A percentile compares a stretch with the other conserved stretches of the same genome.
Evolutionary conservation across 768 basidiomycete species (phyloP).

Genomic region (Russula lepida): DNA sequence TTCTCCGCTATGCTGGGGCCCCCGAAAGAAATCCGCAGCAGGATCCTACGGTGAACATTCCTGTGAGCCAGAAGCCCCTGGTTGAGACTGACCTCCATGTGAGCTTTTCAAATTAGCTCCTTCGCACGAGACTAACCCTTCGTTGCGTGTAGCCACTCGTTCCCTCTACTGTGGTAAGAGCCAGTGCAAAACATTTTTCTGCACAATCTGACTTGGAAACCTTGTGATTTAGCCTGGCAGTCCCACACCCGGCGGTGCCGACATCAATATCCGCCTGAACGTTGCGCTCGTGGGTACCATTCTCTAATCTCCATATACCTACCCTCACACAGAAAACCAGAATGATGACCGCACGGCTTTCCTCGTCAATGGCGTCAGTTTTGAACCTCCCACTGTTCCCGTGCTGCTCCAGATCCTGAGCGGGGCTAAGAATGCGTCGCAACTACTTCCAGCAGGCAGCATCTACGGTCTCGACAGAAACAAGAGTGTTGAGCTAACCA

Average conservation of each 20-base stretch:
- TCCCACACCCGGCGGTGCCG: slow-evolving; percentile 9
- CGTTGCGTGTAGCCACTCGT: not conserved
- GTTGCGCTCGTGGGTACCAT: slow-evolving; percentile 19
- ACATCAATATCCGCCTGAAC: slow-evolving; percentile 12
- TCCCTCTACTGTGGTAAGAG: not conserved
- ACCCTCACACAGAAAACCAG: not conserved
- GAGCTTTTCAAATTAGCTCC: not conserved
- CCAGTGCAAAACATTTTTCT: not conserved
- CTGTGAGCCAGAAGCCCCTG: not conserved
- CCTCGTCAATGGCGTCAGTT: not conserved
- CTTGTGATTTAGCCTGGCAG: slow-evolving; percentile 3
- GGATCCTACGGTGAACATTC: not conserved
- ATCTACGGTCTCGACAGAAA: slow-evolving; percentile 3
- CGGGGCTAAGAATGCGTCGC: not conserved
- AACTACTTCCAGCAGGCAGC: slow-evolving; percentile 1
- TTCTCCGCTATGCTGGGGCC: slow-evolving; percentile 20
- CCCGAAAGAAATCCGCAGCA: slow-evolving; percentile 3
- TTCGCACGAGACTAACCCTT: not conserved
- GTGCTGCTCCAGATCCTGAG: slow-evolving; percentile 15
- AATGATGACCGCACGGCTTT: not conserved
- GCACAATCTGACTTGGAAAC: not conserved
- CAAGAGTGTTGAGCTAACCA: slow-evolving; percentile 13
- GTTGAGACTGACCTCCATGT: slow-evolving; percentile 17
- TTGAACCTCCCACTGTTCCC: slow-evolving; percentile 1
- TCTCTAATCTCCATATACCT: not conserved